Conservation (phyloP, 2,329 filamentous ascomycete genomes). For the Chaetomium sp. region DNA sequence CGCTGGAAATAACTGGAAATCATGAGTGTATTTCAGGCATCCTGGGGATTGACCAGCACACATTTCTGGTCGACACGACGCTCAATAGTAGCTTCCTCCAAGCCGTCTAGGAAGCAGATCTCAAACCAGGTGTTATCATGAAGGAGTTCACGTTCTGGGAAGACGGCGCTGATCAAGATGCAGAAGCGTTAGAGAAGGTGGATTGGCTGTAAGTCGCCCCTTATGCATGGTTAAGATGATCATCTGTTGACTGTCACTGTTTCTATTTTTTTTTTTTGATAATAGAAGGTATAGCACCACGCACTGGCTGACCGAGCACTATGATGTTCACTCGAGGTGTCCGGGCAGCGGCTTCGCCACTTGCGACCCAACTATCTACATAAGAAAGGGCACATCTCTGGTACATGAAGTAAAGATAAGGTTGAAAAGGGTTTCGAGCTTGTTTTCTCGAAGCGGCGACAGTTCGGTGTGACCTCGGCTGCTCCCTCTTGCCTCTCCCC, state of each 20-base stretch:
- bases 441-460: not conserved
- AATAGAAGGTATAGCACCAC: constrained; percentile 17
- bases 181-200: not conserved
- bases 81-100: constrained; percentile 22
- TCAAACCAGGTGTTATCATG: constrained; percentile 22
- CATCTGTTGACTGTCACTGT: too few species aligned
- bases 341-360: constrained; percentile 24
- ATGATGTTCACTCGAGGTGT: constrained; percentile 18
- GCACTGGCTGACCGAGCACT: constrained; percentile 26
- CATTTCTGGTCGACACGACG: constrained; percentile 25
- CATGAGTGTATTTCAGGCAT: not conserved
- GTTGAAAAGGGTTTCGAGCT: not conserved
- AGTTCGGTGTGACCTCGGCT: not conserved
- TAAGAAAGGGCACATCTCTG: constrained; percentile 15
- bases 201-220: constrained; percentile 12
- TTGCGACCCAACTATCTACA: constrained; percentile 25
- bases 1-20: not conserved
- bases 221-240: not conserved
- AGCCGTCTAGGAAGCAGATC: constrained; percentile 18
- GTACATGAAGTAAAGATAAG: not conserved
- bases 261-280: too few species aligned
- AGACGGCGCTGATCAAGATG: constrained; percentile 23
- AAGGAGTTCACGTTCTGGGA: constrained; percentile 27
- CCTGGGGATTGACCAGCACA: constrained; percentile 19
- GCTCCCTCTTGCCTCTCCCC: not conserved